Base-by-base conservation (phyloP, 2,329 filamentous ascomycete species). In the Nigrospora sphaerica region DNA sequence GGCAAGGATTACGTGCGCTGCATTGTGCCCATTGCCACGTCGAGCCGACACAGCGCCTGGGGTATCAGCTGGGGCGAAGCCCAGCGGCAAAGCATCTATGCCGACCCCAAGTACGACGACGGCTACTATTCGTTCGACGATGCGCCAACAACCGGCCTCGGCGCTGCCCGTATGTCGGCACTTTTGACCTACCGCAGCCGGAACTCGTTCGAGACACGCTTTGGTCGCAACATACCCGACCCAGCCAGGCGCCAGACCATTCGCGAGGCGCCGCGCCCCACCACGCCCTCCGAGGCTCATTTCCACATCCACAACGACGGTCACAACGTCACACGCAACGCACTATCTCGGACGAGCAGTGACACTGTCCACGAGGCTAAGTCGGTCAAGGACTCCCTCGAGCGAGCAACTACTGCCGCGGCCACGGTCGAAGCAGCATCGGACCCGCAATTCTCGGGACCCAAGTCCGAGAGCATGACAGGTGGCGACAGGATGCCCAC, bases 101-200 rank as follows among this genome's bases (percentile, higher is more conserved):
- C 89, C 35, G 93, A 98, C 63, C 93, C 93, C 32, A 97, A 96
- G 71, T 98, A 98, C 65, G 90, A 96, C 51, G 91, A 97, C 60
- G 93, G 93, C 39, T 97, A 96, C 69, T 98, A 97, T 63, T 60
- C 81, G 1, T 95, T 93, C 58, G 78, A 86, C 32, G 89, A 97
- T 56, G 91, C 91, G 32, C 93, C 93, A 1, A 74, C 83, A 0
- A 86, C 90, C 1, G 93, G 93, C 1, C 78, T 98, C 2, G 90
- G 91, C 12, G 93, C 93, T 9, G 93, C 93, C 23, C 89, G 93
- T 59, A 98, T 98, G 93, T 89, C 91, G 47, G 93, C 93, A 2
- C 79, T 98, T 34, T 74, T 98, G 57, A 98, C 93, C 7, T 98
- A 98, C 69, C 83, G 93, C 55, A 96, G 90, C 63, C 87, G 93